Evolutionary conservation across 345 rosid genomes (phyloP), one percentile per base, ranked within the genome.

Genomic region (Hibiscus mutabilis): DNA sequence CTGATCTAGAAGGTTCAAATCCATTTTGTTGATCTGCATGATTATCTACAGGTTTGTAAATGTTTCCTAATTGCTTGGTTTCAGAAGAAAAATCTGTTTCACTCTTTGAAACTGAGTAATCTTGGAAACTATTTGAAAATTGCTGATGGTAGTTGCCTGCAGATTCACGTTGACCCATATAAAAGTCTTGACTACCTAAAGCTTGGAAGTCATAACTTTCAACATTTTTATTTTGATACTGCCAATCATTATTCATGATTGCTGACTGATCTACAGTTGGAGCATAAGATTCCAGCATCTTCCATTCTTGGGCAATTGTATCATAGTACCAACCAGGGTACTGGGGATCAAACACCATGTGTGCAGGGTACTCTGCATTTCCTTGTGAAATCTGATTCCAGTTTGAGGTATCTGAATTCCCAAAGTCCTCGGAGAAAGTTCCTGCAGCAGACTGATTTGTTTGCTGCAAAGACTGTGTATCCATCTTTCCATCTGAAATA

Each of bases 271-370:
- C 56, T 42, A 72, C 69, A 62, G 88, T 64, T 75, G 93, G 76
- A 74, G 85, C 80, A 76, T 85, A 89, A 80, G 83, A 82, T 47
- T 92, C 97, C 62, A 91, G 62, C n/a, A 85, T 52, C 72, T 73
- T 80, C 98, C 98, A 96, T 76, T 91, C 91, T 79, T 81, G 86
- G 31, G 75, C 79, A 81, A 86, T 79, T 56, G 86, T 84, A 62
- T 92, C 95, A 78, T 83, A 96, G 84, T 89, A 96, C 97, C 97
- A 96, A 71, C 93, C 99, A 55, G 98, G 99, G 78, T 87, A 92
- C 69, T 88, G 98, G 8, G 91, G 83, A 75, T 96, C 96, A 86
- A 92, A 96, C 61, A 81, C 74, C 95, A 96, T 91, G 74, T 91
- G 92, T 65, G 86, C 95, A 3, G 98, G 96, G 79, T 90, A 89